Conservation (phyloP, 2,329 filamentous ascomycete species). For the Epichloe festucae region DNA sequence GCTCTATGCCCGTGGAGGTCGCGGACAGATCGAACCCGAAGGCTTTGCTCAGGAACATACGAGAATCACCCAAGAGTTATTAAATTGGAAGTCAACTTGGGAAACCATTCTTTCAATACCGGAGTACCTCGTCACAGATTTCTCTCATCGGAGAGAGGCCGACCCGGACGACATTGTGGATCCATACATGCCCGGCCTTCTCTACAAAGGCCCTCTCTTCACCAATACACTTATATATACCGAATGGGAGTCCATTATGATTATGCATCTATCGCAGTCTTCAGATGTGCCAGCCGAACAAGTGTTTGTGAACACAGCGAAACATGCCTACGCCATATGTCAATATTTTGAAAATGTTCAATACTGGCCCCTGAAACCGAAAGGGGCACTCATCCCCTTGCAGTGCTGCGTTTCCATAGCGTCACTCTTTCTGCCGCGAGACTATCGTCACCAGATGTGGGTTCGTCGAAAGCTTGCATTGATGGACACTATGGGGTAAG, state of each 20-base stretch:
- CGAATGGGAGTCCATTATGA: slow-evolving; percentile 65
- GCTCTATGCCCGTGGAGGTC: slow-evolving; percentile 57
- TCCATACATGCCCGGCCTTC: slow-evolving; percentile 54
- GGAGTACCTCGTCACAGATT: slow-evolving; percentile 49
- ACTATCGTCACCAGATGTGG: slow-evolving; percentile 64
- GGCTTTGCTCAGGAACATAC: slow-evolving; percentile 52
- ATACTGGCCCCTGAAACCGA: slow-evolving; percentile 55
- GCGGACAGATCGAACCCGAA: slow-evolving; percentile 49
- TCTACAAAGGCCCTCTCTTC: slow-evolving; percentile 61
- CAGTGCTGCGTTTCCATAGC: slow-evolving; percentile 68
- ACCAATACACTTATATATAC: slow-evolving; percentile 60
- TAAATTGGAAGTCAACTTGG: slow-evolving; percentile 41
- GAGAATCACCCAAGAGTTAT: slow-evolving; percentile 33
- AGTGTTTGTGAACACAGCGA: slow-evolving; percentile 39
- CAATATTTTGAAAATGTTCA: slow-evolving; percentile 70
- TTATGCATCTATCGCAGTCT: slow-evolving; percentile 71
- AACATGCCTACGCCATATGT: slow-evolving; percentile 56
- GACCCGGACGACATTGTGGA: slow-evolving; percentile 57
- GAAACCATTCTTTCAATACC: slow-evolving; percentile 49
- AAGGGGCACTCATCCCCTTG: slow-evolving; percentile 56
- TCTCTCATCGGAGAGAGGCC: slow-evolving; percentile 38
- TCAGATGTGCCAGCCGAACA: slow-evolving; percentile 40
- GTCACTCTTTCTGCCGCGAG: slow-evolving; percentile 65
- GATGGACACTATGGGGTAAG: slow-evolving; percentile 69
- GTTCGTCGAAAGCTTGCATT: slow-evolving; percentile 63